These are phyloP conservation scores for Metschnikowia koreensis DNA, from an alignment of 805 yeast species.

Conservation along the genomic window DNA sequence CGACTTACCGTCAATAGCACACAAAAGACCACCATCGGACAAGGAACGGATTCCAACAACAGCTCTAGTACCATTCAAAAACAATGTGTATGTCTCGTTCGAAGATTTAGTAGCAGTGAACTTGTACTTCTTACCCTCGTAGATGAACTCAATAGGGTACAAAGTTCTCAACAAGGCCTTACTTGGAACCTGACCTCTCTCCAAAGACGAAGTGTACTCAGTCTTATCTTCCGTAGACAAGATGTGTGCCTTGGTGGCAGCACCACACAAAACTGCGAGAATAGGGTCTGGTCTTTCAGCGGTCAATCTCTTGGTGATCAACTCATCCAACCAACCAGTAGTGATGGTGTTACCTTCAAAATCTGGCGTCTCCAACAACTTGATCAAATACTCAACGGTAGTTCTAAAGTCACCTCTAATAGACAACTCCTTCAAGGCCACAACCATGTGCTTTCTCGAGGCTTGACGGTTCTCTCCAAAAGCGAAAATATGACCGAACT, in stretches of 20 bases:
- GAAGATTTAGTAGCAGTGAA: slow-evolving; percentile 96
- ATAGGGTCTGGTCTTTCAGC: slow-evolving; percentile 95
- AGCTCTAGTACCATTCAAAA: slow-evolving; percentile 89
- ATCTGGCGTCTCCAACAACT: slow-evolving; percentile 92
- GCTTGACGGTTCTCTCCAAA: slow-evolving; percentile 98
- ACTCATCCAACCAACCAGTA: slow-evolving; percentile 98
- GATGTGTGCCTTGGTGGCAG: slow-evolving; percentile 91
- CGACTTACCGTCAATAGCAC: slow-evolving; percentile 86
- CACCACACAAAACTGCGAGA: slow-evolving; percentile 94
- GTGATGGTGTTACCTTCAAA: slow-evolving; percentile 95
- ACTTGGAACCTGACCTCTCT: slow-evolving; percentile 93
- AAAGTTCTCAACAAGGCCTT: slow-evolving; percentile 79
- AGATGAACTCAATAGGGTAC: slow-evolving; percentile 91
- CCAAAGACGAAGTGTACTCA: slow-evolving; percentile 74
- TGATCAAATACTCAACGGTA: slow-evolving; percentile 94
- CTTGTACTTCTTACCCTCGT: slow-evolving; percentile 89
- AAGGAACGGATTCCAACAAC: slow-evolving; percentile 85
- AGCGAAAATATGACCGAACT: slow-evolving; percentile 98
- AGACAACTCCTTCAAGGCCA: slow-evolving; percentile 92
- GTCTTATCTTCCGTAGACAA: slow-evolving; percentile 67
- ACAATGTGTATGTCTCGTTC: slow-evolving; percentile 77
- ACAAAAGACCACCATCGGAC: slow-evolving; percentile 90
- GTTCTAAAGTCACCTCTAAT: slow-evolving; percentile 99
- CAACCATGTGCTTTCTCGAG: slow-evolving; percentile 98
- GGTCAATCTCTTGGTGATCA: slow-evolving; percentile 88